A percentile compares a stretch with the other conserved stretches of the same genome.
These are phyloP conservation scores for Colletotrichum sp. DNA, from an alignment of 2,329 filamentous ascomycete genomes.

Conservation along the genomic window DNA sequence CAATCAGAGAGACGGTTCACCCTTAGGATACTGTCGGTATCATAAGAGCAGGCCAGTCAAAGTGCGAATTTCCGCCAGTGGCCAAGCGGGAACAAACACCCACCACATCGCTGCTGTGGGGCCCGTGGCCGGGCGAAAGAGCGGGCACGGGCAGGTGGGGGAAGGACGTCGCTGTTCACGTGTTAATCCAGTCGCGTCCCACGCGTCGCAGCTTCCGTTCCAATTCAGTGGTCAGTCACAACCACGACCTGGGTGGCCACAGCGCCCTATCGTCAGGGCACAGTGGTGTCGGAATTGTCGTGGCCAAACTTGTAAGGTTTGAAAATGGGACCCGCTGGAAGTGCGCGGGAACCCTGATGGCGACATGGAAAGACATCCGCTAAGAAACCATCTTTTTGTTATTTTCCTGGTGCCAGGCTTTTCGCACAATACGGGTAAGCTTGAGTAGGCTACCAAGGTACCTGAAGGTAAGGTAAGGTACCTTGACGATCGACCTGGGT, in stretches of 20 bases:
- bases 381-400: too few species aligned
- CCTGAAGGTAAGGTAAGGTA: background rate
- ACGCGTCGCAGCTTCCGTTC: background rate
- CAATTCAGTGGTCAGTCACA: background rate
- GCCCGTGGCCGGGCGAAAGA: constrained; percentile 11
- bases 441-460: background rate
- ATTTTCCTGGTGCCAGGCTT: too few species aligned
- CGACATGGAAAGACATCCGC: too few species aligned
- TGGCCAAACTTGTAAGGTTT: too few species aligned
- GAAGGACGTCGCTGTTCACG: background rate
- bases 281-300: too few species aligned
- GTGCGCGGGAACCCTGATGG: background rate
- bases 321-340: too few species aligned
- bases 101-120: constrained; percentile 5
- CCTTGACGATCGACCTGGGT: background rate
- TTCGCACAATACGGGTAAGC: too few species aligned
- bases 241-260: too few species aligned
- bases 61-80: background rate
- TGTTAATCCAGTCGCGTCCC: background rate
- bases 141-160: background rate
- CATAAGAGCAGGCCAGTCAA: too few species aligned
- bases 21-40: too few species aligned
- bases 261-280: too few species aligned
- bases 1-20: too few species aligned
- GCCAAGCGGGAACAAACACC: background rate